Evolutionary conservation across 352 stramenopile genomes (phyloP), one percentile per base, ranked within the genome.

Genomic region (Plasmopara halstedii): DNA sequence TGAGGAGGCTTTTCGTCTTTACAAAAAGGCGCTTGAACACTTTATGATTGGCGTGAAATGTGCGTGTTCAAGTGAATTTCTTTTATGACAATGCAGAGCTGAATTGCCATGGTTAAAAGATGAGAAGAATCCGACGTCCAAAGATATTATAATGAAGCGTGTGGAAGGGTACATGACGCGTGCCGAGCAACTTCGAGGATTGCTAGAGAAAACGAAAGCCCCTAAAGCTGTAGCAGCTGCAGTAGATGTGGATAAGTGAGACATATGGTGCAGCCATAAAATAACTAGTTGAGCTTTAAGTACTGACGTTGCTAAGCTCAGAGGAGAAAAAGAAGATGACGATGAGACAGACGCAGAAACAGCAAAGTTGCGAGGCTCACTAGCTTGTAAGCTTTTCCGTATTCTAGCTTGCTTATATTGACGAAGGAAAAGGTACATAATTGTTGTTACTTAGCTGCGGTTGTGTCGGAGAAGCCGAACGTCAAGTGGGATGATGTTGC

Each of bases 401-500:
- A 11, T 11, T 31, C 26, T 11, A 11, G 26, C 26, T 11, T 31
- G 6, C 6, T 11, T 31, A 31, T 11, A 11, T 31, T 11, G 26
- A 11, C 26, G 47, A n/a, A 56, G 39, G 20, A 18, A 4, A n/a
- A n/a, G n/a, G n/a, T 20, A 22, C 35, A 15, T 40, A 27, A 15
- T 23, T 43, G 19, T 7, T 65, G 11, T 35, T 45, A 14, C 58
- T 22, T 40, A 95, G 84, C 82, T 26, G 83, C 81, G 31, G 74
- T 95, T 22, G 65, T 95, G 13, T 72, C 74, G 4, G 84, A 95
- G 51, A 95, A 95, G 46, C 95, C 95, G 0, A 96, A 98, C 62
- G 85, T 98, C 13, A 96, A 96, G 50, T 97, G 89, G 89, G 87
- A 97, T 20, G 96, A 99, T 58, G 96, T 99, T 14, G 96, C 96